These are phyloP conservation scores for Ceratorhiza oryzae-sativae DNA, from an alignment of 1,284 basidiomycete species.

Conservation along the genomic window DNA sequence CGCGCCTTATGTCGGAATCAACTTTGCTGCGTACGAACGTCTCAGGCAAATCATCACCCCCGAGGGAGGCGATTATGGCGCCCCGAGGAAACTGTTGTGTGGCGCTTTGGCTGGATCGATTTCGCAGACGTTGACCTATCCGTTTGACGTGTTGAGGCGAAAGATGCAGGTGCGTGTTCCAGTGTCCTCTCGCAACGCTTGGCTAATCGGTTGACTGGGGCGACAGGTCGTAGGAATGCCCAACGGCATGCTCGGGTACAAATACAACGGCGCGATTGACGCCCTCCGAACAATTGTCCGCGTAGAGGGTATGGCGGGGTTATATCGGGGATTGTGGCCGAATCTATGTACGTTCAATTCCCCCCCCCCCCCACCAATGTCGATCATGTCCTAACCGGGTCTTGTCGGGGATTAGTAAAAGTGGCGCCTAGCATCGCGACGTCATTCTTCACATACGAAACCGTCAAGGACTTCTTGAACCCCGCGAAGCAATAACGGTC, in stretches of 20 bases:
- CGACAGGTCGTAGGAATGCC: slow-evolving; percentile 77
- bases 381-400: slow-evolving; percentile 43
- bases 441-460: slow-evolving; percentile 59
- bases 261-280: slow-evolving; percentile 81
- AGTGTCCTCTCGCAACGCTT: not conserved
- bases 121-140: slow-evolving; percentile 93
- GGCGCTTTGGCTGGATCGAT: slow-evolving; percentile 83
- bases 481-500: not conserved
- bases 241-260: slow-evolving; percentile 63
- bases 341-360: slow-evolving; percentile 76
- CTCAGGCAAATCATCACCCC: slow-evolving; percentile 75
- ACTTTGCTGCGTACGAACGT: slow-evolving; percentile 82
- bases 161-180: slow-evolving; percentile 77
- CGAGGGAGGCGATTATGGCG: slow-evolving; percentile 62
- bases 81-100: slow-evolving; percentile 67
- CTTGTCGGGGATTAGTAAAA: slow-evolving; percentile 64
- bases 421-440: slow-evolving; percentile 92
- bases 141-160: slow-evolving; percentile 87
- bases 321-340: slow-evolving; percentile 90
- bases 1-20: slow-evolving; percentile 90
- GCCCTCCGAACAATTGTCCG: slow-evolving; percentile 73
- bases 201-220: no score
- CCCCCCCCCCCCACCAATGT: no score
- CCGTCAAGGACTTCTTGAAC: slow-evolving; percentile 49
- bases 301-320: slow-evolving; percentile 74